Percentiles rank a stretch among this genome's conserved stretches.
phyloP scores from a whole-genome alignment of 345 rosid genomes.

The Syzygium aqueum region DNA sequence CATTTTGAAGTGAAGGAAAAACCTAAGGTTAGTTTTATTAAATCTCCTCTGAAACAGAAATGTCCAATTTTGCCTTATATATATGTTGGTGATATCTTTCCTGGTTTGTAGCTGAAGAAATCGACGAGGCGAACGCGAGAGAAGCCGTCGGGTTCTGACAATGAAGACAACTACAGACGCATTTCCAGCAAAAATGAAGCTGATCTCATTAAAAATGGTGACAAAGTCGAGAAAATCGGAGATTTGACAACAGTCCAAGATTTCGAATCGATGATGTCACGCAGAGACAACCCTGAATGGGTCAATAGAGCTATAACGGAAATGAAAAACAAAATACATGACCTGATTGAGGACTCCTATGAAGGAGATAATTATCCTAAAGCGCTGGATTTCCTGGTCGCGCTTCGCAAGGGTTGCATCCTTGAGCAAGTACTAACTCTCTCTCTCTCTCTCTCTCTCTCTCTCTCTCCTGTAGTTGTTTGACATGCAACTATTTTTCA shows the following conservation, averaged over 20 bases:
- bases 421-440: conserved; percentile 56
- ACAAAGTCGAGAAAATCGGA: conserved; percentile 34
- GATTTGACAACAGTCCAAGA: conserved; percentile 61
- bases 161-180: conserved; percentile 20
- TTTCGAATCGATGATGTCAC: conserved; percentile 75
- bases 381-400: conserved; percentile 51
- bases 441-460: background rate
- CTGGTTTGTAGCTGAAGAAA: conserved; percentile 57
- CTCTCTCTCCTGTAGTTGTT: background rate
- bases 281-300: conserved; percentile 69
- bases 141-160: conserved; percentile 63
- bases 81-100: background rate
- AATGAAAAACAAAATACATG: conserved; percentile 45
- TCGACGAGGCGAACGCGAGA: conserved; percentile 32
- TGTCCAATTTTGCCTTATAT: background rate
- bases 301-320: conserved; percentile 49
- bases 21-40: conserved; percentile 44
- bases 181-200: conserved; percentile 14
- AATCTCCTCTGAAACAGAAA: background rate
- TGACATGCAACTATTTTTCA: background rate
- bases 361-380: conserved; percentile 28
- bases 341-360: conserved; percentile 33
- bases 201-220: conserved; percentile 9
- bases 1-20: conserved; percentile 70
- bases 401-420: conserved; percentile 83